These are phyloP conservation scores for Cerioporus squamosus DNA, from an alignment of 1,284 basidiomycete genomes.

Conservation along the genomic window DNA sequence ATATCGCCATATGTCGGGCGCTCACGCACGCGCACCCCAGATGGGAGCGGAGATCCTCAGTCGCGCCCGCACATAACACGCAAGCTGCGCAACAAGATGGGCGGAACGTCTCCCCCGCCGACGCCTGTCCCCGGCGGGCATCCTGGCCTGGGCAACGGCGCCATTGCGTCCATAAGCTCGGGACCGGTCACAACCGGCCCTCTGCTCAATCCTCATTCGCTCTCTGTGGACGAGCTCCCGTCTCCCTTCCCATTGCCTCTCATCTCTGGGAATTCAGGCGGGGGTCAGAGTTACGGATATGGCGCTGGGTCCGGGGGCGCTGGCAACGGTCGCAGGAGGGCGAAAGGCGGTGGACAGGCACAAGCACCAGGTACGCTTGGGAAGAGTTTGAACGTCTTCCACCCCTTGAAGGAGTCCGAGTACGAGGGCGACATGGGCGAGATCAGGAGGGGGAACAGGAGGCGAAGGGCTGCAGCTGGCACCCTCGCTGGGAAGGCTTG, in stretches of 20 bases:
- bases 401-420: constrained; percentile 58
- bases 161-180: constrained; percentile 40
- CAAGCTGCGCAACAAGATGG: constrained; percentile 76
- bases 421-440: constrained; percentile 75
- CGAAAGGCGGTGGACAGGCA: constrained; percentile 58
- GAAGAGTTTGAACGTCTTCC: constrained; percentile 54
- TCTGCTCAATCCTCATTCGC: constrained; percentile 76
- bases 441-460: constrained; percentile 73
- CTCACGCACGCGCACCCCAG: constrained; percentile 37
- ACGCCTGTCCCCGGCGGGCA: constrained; percentile 47
- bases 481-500: constrained; percentile 31
- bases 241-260: constrained; percentile 82
- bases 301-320: constrained; percentile 40
- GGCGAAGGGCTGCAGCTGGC: constrained; percentile 57
- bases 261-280: constrained; percentile 45
- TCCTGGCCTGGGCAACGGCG: constrained; percentile 37
- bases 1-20: not conserved
- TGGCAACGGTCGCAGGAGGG: constrained; percentile 54
- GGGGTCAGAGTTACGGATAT: constrained; percentile 38
- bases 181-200: constrained; percentile 67
- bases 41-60: constrained; percentile 71
- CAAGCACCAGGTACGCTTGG: constrained; percentile 61
- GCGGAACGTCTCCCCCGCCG: constrained; percentile 65
- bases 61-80: constrained; percentile 79
- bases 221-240: constrained; percentile 80